Percentiles rank a stretch among this genome's conserved stretches.
Conservation (phyloP, 495 filamentous ascomycete genomes). For the Penicillium cosmopolitanum region DNA sequence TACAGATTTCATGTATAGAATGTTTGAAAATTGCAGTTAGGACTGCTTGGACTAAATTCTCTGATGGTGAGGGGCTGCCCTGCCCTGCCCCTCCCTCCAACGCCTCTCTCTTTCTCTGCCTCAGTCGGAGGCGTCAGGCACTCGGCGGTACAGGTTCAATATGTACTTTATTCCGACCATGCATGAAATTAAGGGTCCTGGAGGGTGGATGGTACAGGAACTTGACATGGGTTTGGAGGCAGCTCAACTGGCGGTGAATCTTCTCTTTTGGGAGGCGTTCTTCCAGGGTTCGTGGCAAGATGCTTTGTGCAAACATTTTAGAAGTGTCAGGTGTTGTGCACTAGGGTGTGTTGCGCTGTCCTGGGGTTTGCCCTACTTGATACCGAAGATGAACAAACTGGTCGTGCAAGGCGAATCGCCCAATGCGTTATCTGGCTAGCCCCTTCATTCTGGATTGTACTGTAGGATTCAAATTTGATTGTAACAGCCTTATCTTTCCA, state of each 20-base stretch:
- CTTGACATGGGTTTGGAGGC: neutral
- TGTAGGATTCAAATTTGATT: neutral
- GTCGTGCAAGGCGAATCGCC: neutral
- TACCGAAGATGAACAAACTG: neutral
- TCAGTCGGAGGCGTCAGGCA: neutral
- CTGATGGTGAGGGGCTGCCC: neutral
- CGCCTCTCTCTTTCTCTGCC: neutral
- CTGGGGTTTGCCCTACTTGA: neutral
- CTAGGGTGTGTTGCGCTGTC: neutral
- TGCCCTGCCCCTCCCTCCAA: too few relatives aligned
- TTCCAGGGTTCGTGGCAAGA: neutral
- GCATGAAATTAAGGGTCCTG: neutral
- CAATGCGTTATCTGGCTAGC: neutral
- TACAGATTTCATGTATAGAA: neutral
- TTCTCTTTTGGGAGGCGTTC: neutral
- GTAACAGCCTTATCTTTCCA: neutral
- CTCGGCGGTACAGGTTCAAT: neutral
- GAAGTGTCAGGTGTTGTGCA: neutral
- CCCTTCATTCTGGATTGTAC: neutral
- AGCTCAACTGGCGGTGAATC: conserved; percentile 1
- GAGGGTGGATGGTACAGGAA: neutral
- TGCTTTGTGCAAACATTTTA: neutral
- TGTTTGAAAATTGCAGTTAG: neutral
- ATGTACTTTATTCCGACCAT: conserved; percentile 1
- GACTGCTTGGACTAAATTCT: neutral